A percentile compares a stretch with the other conserved stretches of the same genome.
phyloP scores from a whole-genome alignment of 2,329 filamentous ascomycete species.

The Zymoseptoria tritici region DNA sequence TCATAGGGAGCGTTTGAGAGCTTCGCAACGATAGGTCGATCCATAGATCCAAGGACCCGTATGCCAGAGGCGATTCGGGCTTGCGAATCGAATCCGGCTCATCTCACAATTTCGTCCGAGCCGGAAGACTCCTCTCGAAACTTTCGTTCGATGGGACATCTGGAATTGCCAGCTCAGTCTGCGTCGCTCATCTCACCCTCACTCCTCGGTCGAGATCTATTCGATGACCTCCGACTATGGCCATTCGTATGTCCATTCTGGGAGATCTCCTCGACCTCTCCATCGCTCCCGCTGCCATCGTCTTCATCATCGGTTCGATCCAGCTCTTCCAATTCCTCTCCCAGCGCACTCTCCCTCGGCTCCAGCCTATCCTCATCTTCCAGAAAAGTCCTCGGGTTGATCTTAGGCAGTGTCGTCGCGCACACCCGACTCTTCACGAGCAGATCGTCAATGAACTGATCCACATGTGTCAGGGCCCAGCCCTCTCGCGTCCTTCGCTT shows the following conservation, averaged over 20 bases:
- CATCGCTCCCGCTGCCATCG: slow-evolving; percentile 21
- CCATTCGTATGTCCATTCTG: slow-evolving; percentile 16
- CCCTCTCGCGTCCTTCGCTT: slow-evolving; percentile 67
- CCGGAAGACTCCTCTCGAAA: not conserved
- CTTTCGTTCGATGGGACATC: not conserved
- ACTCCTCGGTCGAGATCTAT: slow-evolving; percentile 2
- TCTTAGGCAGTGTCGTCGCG: slow-evolving; percentile 84
- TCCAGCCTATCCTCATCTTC: slow-evolving; percentile 88
- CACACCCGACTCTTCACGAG: slow-evolving; percentile 84
- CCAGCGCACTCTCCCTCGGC: slow-evolving; percentile 73
- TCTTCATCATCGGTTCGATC: slow-evolving; percentile 51
- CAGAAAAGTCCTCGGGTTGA: slow-evolving; percentile 71
- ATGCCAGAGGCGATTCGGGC: not conserved
- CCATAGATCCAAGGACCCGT: too few species aligned
- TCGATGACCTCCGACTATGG: slow-evolving; percentile 5
- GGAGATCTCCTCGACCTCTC: slow-evolving; percentile 18
- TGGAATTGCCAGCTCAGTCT: slow-evolving; percentile 12
- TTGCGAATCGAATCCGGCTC: not conserved
- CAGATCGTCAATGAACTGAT: slow-evolving; percentile 90
- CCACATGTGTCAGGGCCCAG: slow-evolving; percentile 70
- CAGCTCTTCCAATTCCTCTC: slow-evolving; percentile 65
- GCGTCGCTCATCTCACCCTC: slow-evolving; percentile 19
- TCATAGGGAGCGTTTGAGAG: too few species aligned
- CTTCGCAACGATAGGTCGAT: too few species aligned
- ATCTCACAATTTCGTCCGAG: not conserved